phyloP scores from a whole-genome alignment of 441 rosid species.

The Eutrema salsugineum region DNA sequence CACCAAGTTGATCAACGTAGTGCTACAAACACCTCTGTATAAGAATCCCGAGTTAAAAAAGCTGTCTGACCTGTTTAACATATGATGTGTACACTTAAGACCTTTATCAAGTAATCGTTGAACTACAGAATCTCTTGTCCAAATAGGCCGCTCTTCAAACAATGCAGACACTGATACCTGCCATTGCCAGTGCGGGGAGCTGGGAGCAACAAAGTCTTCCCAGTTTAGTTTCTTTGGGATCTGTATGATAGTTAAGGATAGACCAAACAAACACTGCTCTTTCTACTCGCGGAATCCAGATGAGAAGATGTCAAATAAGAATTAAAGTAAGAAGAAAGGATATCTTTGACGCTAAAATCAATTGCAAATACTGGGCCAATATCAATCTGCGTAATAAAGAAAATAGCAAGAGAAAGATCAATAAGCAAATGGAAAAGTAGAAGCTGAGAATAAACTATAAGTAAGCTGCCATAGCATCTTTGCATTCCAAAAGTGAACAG shows the following conservation, averaged over 20 bases:
- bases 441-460: background rate
- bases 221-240: conserved; percentile 80
- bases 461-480: conserved; percentile 1
- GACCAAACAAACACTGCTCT: background rate
- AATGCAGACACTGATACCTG: conserved; percentile 73
- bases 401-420: background rate
- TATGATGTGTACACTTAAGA: conserved; percentile 52
- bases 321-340: conserved; percentile 42
- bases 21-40: background rate
- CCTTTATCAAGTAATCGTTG: conserved; percentile 70
- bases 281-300: background rate
- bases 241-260: conserved; percentile 69
- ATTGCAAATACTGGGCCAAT: conserved; percentile 78
- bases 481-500: background rate
- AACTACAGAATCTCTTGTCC: conserved; percentile 76
- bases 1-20: background rate
- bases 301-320: background rate
- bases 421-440: background rate
- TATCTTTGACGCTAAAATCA: conserved; percentile 84
- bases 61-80: conserved; percentile 65
- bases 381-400: conserved; percentile 54
- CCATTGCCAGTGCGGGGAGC: conserved; percentile 72
- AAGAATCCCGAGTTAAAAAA: background rate
- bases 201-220: conserved; percentile 53
- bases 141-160: conserved; percentile 88